phyloP scores from a whole-genome alignment of 257 asterid genomes.

The Echium plantagineum region DNA sequence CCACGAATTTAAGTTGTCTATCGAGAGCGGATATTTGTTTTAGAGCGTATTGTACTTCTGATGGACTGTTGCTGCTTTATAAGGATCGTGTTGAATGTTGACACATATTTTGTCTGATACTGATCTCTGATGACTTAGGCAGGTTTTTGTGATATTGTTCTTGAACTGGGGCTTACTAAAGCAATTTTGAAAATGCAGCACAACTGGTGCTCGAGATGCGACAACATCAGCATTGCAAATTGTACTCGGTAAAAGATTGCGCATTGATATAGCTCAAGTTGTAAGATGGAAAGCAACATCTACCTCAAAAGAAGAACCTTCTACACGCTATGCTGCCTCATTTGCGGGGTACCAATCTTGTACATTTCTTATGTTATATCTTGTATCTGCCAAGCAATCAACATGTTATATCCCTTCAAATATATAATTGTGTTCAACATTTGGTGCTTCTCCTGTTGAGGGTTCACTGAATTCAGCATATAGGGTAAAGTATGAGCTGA shows the following conservation, averaged over 20 bases:
- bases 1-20: too few relatives aligned
- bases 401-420: not conserved
- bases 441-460: not conserved
- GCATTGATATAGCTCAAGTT: conserved; percentile 90
- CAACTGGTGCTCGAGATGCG: conserved; percentile 94
- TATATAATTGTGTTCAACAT: not conserved
- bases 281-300: conserved; percentile 80
- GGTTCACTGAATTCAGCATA: not conserved
- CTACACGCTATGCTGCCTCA: conserved; percentile 96
- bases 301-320: conserved; percentile 67
- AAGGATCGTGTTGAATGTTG: not conserved
- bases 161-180: conserved; percentile 4
- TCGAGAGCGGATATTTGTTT: too few relatives aligned
- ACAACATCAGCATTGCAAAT: conserved; percentile 88
- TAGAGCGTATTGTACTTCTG: not conserved
- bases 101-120: not conserved
- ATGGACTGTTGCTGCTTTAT: not conserved
- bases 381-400: not conserved
- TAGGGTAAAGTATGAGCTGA: not conserved
- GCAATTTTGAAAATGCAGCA: conserved; percentile 46
- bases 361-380: conserved; percentile 4
- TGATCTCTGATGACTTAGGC: not conserved
- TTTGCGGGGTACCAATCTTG: conserved; percentile 72
- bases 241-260: conserved; percentile 73
- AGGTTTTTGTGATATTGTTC: not conserved